phyloP scores from a whole-genome alignment of 192 early-diverging fungal species.

The Coemansia sp. region DNA sequence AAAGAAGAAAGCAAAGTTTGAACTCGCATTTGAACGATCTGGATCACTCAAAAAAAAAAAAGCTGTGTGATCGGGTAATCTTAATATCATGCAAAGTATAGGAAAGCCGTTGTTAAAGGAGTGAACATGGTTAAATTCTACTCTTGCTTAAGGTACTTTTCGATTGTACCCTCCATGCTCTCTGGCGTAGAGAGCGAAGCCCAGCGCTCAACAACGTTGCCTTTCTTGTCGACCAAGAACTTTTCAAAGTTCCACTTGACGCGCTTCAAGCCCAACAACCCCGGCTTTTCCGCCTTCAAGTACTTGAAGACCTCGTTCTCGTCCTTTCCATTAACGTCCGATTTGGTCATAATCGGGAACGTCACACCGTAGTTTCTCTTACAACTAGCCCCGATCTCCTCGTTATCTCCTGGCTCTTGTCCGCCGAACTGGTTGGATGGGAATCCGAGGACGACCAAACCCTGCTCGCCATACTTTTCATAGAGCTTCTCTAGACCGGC shows the following conservation, averaged over 20 bases:
- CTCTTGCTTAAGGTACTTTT: slow-evolving; percentile 54
- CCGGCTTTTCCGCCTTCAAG: slow-evolving; percentile 61
- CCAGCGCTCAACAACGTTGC: slow-evolving; percentile 67
- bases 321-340: slow-evolving; percentile 78
- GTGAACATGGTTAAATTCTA: neutral
- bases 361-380: slow-evolving; percentile 72
- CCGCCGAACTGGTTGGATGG: slow-evolving; percentile 87
- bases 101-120: no score
- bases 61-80: neutral
- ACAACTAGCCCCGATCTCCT: slow-evolving; percentile 59
- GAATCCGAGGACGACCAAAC: slow-evolving; percentile 86
- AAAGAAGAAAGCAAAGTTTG: neutral
- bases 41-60: slow-evolving; percentile 7
- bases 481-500: slow-evolving; percentile 68
- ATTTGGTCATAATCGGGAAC: slow-evolving; percentile 88
- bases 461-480: slow-evolving; percentile 65
- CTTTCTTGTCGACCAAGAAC: slow-evolving; percentile 71
- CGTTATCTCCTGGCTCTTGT: slow-evolving; percentile 63
- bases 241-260: slow-evolving; percentile 91
- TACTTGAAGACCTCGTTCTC: slow-evolving; percentile 66
- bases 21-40: neutral
- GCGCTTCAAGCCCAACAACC: slow-evolving; percentile 56
- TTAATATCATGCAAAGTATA: neutral
- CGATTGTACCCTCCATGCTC: slow-evolving; percentile 61
- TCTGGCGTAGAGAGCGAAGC: slow-evolving; percentile 65